Evolutionary conservation across 2,329 filamentous ascomycete species (phyloP).

Genomic region (Pseudocercospora fijiensis): DNA sequence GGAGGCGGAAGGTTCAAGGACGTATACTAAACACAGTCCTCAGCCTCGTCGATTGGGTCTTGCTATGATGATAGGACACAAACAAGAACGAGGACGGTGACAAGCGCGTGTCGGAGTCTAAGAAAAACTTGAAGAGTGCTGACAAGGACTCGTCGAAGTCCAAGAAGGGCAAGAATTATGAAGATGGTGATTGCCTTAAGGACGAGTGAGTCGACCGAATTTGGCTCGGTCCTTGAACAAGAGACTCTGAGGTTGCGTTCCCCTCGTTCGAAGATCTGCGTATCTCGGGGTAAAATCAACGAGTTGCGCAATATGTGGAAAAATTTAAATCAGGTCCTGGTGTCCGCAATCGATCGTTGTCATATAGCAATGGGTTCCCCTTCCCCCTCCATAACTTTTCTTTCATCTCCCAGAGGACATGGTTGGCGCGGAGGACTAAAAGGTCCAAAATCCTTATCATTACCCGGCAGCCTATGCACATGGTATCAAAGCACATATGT

Average conservation of each 20-base stretch:
- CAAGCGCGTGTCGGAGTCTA: background rate
- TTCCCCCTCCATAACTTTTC: too few relatives aligned
- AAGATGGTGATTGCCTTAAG: background rate
- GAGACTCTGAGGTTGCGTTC: background rate
- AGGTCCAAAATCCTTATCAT: background rate
- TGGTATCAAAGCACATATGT: slow-evolving; percentile 3
- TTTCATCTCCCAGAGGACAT: too few relatives aligned
- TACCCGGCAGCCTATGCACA: background rate
- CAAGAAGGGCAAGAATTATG: background rate
- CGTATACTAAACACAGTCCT: too few relatives aligned
- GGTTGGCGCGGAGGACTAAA: background rate
- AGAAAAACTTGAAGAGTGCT: background rate
- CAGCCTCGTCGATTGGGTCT: too few relatives aligned
- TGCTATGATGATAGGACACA: too few relatives aligned
- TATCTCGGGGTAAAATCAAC: background rate
- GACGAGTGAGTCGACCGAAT: background rate
- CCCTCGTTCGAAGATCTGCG: background rate
- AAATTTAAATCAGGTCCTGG: too few relatives aligned
- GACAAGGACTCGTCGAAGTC: background rate
- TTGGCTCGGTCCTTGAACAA: background rate
- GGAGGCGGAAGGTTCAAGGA: too few relatives aligned
- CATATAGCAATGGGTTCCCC: too few relatives aligned
- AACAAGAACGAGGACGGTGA: too few relatives aligned
- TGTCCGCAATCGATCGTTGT: too few relatives aligned
- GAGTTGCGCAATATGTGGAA: background rate